Percentiles rank a stretch among this genome's conserved stretches.
Evolutionary conservation across 2,329 filamentous ascomycete genomes (phyloP).

Genomic region (Decorospora gaudefroyi): DNA sequence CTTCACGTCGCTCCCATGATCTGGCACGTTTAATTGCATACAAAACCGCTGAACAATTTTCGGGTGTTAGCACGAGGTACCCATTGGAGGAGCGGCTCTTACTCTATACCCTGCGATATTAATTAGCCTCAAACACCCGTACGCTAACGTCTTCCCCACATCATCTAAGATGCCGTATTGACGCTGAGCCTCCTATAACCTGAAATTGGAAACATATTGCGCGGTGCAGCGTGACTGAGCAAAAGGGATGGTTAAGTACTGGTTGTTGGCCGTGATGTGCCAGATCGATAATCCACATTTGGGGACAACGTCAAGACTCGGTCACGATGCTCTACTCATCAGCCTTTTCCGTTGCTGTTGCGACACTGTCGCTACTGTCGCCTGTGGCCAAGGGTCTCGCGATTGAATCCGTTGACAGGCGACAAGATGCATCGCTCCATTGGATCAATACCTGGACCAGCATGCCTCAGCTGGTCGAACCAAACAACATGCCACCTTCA

Average conservation of each 20-base stretch:
- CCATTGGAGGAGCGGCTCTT: no score
- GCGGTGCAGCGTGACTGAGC: background rate
- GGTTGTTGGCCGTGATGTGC: background rate
- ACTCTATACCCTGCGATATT: constrained; percentile 16
- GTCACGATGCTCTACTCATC: background rate
- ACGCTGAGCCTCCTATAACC: background rate
- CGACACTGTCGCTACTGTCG: background rate
- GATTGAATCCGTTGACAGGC: constrained; percentile 8
- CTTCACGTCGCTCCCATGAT: no score
- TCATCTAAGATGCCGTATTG: background rate
- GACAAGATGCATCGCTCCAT: constrained; percentile 50
- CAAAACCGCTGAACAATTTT: no score
- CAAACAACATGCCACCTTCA: constrained; percentile 62
- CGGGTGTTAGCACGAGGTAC: no score
- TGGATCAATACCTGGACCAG: constrained; percentile 68
- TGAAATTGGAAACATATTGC: constrained; percentile 13
- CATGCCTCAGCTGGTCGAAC: constrained; percentile 68
- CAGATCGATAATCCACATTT: background rate
- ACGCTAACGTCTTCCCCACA: constrained; percentile 4
- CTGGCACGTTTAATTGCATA: no score
- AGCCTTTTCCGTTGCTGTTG: background rate
- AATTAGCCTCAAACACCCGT: constrained; percentile 16
- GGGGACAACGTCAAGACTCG: background rate
- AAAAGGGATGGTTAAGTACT: background rate
- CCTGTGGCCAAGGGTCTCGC: background rate